Conservation (phyloP, 345 rosid species). For the Camelina neglecta region DNA sequence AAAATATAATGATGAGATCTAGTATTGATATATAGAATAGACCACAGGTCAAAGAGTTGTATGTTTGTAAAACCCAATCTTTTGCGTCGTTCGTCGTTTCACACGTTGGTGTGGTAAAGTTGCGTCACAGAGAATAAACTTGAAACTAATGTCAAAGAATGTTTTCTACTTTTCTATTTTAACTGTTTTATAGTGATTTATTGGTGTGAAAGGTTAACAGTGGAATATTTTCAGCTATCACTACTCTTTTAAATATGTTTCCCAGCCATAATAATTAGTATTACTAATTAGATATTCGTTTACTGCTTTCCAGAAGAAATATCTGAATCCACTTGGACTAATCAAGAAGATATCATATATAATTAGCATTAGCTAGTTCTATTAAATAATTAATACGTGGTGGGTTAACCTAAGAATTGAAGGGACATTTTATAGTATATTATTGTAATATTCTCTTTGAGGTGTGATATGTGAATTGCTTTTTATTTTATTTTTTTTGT, state of each 20-base stretch:
- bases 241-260: not conserved
- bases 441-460: not conserved
- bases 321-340: conserved; percentile 6
- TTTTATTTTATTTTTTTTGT: not conserved
- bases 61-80: not conserved
- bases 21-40: too few species aligned
- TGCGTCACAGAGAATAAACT: not conserved
- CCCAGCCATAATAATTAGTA: not conserved
- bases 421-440: not conserved
- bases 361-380: not conserved
- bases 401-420: conserved; percentile 3
- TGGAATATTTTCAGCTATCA: not conserved
- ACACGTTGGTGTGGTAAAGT: not conserved
- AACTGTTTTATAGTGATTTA: not conserved
- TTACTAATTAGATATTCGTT: conserved; percentile 11
- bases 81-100: not conserved
- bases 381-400: not conserved
- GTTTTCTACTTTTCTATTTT: not conserved
- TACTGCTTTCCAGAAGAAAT: not conserved
- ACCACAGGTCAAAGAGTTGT: not conserved
- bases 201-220: not conserved
- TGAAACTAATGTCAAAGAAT: not conserved
- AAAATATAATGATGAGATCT: too few species aligned
- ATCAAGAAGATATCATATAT: conserved; percentile 15
- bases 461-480: not conserved